Conservation (phyloP, 495 filamentous ascomycete species). For the Trichoderma gamsii region DNA sequence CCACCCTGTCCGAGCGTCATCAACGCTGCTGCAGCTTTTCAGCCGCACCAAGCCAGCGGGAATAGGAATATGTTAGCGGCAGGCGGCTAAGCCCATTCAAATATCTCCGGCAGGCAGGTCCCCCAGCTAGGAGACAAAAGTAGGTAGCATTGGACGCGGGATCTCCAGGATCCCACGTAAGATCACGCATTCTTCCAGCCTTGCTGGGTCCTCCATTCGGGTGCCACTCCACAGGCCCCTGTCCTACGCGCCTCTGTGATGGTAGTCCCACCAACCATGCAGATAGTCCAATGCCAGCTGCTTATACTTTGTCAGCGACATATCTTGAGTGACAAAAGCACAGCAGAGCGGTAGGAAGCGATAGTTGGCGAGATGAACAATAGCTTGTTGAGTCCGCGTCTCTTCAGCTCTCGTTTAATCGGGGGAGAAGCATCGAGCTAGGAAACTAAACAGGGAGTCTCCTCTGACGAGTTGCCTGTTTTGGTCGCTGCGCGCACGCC, state of each 20-base stretch:
- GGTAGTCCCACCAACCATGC: background rate
- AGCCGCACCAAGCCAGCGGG: background rate
- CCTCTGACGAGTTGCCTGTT: background rate
- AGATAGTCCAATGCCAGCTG: background rate
- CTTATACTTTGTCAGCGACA: background rate
- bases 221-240: background rate
- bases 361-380: background rate
- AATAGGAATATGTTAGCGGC: background rate
- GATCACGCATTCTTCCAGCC: background rate
- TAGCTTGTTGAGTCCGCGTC: too few relatives aligned
- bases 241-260: background rate
- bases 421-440: background rate
- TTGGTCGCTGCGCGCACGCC: background rate
- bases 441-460: background rate
- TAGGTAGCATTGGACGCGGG: slow-evolving; percentile 1
- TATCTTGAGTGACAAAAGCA: background rate
- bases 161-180: slow-evolving; percentile 2
- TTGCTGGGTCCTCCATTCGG: background rate
- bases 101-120: background rate
- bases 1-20: background rate
- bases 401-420: background rate
- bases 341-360: background rate
- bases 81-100: background rate
- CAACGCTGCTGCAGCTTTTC: background rate
- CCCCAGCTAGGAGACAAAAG: background rate